phyloP scores from a whole-genome alignment of 495 filamentous ascomycete species.

The Aspergillus homomorphus region DNA sequence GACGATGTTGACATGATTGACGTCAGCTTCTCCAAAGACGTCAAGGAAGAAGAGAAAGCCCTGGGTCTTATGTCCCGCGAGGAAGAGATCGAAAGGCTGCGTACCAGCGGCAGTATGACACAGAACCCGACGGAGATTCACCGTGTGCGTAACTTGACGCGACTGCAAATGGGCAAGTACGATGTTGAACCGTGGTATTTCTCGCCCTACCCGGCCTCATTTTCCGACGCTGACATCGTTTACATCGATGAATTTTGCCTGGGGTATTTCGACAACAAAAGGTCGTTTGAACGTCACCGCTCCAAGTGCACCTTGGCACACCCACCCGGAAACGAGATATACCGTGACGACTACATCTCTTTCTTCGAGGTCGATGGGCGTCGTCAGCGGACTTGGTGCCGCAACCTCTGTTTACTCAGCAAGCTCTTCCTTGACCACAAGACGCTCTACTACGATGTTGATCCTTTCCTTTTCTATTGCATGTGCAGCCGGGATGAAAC shows the following conservation, averaged over 20 bases:
- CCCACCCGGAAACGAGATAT: conserved; percentile 96
- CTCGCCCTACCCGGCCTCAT: conserved; percentile 88
- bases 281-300: conserved; percentile 79
- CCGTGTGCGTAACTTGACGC: conserved; percentile 87
- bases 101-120: conserved; percentile 94
- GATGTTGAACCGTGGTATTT: conserved; percentile 99
- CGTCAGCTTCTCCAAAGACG: conserved; percentile 48
- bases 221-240: conserved; percentile 79
- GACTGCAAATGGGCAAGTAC: conserved; percentile 87
- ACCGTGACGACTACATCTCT: conserved; percentile 87
- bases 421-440: conserved; percentile 99
- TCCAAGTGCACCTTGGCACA: conserved; percentile 88
- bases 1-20: conserved; percentile 66
- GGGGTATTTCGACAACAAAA: conserved; percentile 76
- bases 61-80: conserved; percentile 67
- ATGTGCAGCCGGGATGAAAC: conserved; percentile 85
- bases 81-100: conserved; percentile 92
- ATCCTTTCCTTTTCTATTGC: conserved; percentile 98
- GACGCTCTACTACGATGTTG: conserved; percentile 99
- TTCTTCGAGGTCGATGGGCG: conserved; percentile 98
- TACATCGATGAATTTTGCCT: conserved; percentile 99
- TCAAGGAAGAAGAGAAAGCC: conserved; percentile 46
- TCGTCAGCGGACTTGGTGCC: conserved; percentile 94
- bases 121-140: conserved; percentile 97
- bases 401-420: conserved; percentile 87